Evolutionary conservation across 2,329 filamentous ascomycete genomes (phyloP).

Genomic region (Trichoderma sp.): DNA sequence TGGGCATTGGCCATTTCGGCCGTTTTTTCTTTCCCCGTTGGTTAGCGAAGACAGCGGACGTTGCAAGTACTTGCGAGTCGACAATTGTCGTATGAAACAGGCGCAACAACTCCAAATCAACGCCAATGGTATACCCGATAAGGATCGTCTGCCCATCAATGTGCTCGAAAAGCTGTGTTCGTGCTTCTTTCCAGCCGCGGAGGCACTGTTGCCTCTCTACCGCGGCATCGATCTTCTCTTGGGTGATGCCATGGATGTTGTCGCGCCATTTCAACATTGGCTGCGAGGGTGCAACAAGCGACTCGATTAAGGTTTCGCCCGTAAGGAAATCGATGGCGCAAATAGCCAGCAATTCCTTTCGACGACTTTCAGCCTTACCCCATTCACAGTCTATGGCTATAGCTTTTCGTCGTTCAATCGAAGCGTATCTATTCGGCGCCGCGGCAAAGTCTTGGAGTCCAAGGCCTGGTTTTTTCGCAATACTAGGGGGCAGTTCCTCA

Average conservation of each 20-base stretch:
- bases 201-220: neutral
- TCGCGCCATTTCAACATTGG: neutral
- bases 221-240: neutral
- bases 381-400: neutral
- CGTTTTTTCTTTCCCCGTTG: fast-evolving
- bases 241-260: neutral
- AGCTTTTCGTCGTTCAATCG: neutral
- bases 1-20: neutral
- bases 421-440: neutral
- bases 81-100: neutral
- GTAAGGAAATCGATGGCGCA: neutral
- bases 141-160: neutral
- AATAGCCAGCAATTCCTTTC: neutral
- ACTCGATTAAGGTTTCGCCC: neutral
- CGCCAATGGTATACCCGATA: neutral
- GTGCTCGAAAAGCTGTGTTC: neutral
- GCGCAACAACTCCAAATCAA: neutral
- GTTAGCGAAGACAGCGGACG: neutral
- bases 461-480: neutral
- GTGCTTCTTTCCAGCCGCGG: neutral
- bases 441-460: neutral
- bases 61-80: neutral
- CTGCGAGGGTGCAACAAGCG: neutral
- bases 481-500: neutral
- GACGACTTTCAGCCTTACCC: no score